Base-by-base conservation (phyloP, 2,329 filamentous ascomycete species). In the Cyclaneusma minus region DNA sequence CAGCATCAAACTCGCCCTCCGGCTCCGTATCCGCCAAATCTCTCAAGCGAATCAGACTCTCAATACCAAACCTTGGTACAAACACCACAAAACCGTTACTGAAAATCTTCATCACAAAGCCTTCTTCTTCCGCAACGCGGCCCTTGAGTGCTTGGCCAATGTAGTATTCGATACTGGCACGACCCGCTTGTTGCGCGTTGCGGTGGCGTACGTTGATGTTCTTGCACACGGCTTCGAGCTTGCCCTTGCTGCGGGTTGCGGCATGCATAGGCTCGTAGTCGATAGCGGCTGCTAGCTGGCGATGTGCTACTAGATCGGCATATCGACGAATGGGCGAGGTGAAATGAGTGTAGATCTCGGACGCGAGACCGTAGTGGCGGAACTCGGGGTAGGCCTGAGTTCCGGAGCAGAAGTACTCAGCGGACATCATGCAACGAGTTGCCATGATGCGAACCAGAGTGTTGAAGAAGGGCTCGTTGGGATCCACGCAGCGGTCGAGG, bases 201-300 rank as follows among this genome's bases (percentile, higher is more conserved):
- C 89, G 82, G 52, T 98, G 89, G 6, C 89, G 76, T 31, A 89
- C 75, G 52, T 98, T 98, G 66, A 98, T 94, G 57, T 98, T 98
- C 53, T 84, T 85, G 66, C 89, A 95, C 13, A 98, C 82, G 30
- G 74, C 80, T 52, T 95, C 85, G 29, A 98, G 73, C 40, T 84
- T 82, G 38, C 73, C 71, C 36, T 83, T 77, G 39, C 77, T 83
- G 45, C 82, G 78, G 31, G 91, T 67, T 24, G 74, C 76, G 6
- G 82, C 65, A 47, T 91, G 78, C n/a, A 89, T 64, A 20, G 75
- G 62, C 56, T 85, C 85, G 58, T 95, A 95, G 32, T 78, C 81
- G 45, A 98, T 95, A 16, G 89, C 85, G 7, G 89, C 87, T 0
- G 89, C 87, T 27, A 98, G 74, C 58, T 98, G 89, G 9, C 87